Evolutionary conservation across 2,329 filamentous ascomycete genomes (phyloP).

Genomic region (Pyrenochaeta sp.): DNA sequence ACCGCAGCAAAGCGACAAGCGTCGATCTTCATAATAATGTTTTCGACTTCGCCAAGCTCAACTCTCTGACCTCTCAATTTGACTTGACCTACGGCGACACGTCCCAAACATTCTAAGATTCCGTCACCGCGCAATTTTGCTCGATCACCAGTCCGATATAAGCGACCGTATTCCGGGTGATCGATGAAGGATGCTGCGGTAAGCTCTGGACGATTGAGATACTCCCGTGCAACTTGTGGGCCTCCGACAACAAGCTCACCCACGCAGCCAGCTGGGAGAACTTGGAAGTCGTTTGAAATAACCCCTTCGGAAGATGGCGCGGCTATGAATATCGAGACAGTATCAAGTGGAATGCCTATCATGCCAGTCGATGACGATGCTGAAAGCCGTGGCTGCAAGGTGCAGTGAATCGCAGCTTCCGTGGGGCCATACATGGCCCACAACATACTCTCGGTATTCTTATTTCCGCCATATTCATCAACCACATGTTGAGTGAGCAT

Average conservation of each 20-base stretch:
- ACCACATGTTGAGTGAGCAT: constrained; percentile 85
- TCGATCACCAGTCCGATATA: constrained; percentile 89
- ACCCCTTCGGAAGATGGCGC: constrained; percentile 50
- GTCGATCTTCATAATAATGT: constrained; percentile 39
- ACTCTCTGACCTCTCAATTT: constrained; percentile 86
- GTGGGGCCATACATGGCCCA: constrained; percentile 97
- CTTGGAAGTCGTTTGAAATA: constrained; percentile 48
- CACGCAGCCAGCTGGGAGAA: constrained; percentile 71
- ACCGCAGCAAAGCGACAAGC: constrained; percentile 70
- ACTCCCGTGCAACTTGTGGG: constrained; percentile 78
- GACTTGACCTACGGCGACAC: constrained; percentile 81
- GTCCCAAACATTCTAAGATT: constrained; percentile 81
- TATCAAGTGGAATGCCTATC: constrained; percentile 81
- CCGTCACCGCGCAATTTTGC: constrained; percentile 73
- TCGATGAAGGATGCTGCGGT: constrained; percentile 76
- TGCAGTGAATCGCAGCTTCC: constrained; percentile 91
- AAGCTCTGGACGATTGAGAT: constrained; percentile 81
- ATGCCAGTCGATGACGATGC: constrained; percentile 67
- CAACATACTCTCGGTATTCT: constrained; percentile 67
- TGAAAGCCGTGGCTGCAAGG: constrained; percentile 71
- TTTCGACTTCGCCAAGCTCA: constrained; percentile 71
- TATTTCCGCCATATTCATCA: constrained; percentile 75
- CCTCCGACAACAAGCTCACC: constrained; percentile 87
- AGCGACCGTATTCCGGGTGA: constrained; percentile 67
- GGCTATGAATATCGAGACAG: constrained; percentile 80